A percentile compares a stretch with the other conserved stretches of the same genome.
phyloP scores from a whole-genome alignment of 345 rosid species.

The Eucalyptus pumila region DNA sequence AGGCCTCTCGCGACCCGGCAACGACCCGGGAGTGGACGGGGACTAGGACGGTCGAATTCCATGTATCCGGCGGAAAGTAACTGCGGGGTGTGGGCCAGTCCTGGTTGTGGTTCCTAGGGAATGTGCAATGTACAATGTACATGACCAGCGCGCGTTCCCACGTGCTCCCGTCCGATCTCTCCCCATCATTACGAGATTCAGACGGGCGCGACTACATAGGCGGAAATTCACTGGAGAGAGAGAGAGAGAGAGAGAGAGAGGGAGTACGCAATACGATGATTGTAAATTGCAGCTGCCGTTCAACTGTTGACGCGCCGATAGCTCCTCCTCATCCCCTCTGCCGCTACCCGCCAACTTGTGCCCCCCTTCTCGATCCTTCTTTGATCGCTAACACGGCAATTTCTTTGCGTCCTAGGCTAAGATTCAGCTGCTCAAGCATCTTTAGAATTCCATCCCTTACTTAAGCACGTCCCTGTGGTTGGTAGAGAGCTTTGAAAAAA shows the following conservation, averaged over 20 bases:
- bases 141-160: background rate
- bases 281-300: background rate
- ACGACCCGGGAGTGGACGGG: background rate
- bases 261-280: background rate
- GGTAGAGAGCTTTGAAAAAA: background rate
- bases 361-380: no score
- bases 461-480: background rate
- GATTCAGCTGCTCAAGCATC: background rate
- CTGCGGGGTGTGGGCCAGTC: background rate
- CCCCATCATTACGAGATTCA: background rate
- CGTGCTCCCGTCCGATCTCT: background rate
- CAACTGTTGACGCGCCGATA: background rate
- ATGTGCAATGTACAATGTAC: background rate
- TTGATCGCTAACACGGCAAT: background rate
- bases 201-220: background rate
- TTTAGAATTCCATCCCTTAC: background rate
- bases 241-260: background rate
- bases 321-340: background rate
- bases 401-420: background rate
- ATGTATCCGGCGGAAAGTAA: background rate
- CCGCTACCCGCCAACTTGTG: background rate
- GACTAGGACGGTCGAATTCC: background rate
- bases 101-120: background rate
- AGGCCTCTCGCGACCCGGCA: background rate
- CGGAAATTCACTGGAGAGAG: background rate